phyloP scores from a whole-genome alignment of 805 yeast species.

The Wickerhamiella bombiphila region DNA sequence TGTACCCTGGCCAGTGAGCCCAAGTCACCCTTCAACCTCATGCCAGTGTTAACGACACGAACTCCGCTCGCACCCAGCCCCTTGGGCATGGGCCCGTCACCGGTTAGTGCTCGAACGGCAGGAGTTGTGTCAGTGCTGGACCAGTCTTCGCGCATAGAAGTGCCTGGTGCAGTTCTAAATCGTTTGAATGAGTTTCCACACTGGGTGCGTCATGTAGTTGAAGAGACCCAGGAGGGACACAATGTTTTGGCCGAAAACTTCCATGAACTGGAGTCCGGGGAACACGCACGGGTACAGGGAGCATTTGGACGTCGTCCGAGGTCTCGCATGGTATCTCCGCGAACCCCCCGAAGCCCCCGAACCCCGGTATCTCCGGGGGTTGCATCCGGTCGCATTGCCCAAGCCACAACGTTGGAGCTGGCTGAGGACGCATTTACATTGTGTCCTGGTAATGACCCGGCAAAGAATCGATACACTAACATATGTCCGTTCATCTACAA shows the following conservation, averaged over 20 bases:
- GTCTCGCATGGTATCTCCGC: not conserved
- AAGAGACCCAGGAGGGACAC: slow-evolving; percentile 26
- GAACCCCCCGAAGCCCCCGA: not conserved
- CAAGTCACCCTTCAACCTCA: slow-evolving; percentile 4
- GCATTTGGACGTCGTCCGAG: not conserved
- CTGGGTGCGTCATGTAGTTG: slow-evolving; percentile 36
- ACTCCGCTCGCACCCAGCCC: not conserved
- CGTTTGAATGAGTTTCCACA: slow-evolving; percentile 29
- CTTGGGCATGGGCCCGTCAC: slow-evolving; percentile 3
- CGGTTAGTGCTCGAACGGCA: slow-evolving; percentile 4
- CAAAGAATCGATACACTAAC: slow-evolving; percentile 80
- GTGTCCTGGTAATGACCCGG: slow-evolving; percentile 67
- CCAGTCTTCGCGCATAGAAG: slow-evolving; percentile 13
- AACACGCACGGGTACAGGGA: slow-evolving; percentile 36
- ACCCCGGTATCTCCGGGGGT: not conserved
- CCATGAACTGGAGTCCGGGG: slow-evolving; percentile 51
- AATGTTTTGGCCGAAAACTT: slow-evolving; percentile 38
- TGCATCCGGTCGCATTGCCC: not conserved
- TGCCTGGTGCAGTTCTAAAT: slow-evolving; percentile 4
- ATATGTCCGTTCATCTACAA: slow-evolving; percentile 79
- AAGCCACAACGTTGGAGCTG: slow-evolving; percentile 15
- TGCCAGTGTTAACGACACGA: slow-evolving; percentile 3
- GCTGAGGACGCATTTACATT: no score
- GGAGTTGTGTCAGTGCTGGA: slow-evolving; percentile 11
- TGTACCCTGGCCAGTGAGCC: slow-evolving; percentile 1